These are phyloP conservation scores for Geotrichum bryndzae DNA, from an alignment of 1,139 yeast genomes.

Conservation along the genomic window DNA sequence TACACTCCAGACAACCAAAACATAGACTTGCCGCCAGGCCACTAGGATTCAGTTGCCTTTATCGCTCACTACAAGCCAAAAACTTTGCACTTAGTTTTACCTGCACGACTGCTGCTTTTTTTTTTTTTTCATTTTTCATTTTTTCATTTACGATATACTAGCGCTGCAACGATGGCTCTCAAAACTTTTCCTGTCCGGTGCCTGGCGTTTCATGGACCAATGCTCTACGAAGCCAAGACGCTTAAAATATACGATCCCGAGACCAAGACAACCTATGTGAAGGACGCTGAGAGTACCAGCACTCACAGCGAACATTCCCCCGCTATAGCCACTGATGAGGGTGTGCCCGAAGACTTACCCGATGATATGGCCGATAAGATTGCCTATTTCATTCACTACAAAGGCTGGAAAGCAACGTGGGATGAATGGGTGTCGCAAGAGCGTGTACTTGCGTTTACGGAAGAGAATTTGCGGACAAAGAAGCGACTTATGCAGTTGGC, in stretches of 20 bases:
- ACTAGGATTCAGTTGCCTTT: neutral
- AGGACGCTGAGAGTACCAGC: slow-evolving; percentile 20
- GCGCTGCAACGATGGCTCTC: neutral
- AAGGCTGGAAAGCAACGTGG: slow-evolving; percentile 95
- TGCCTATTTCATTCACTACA: slow-evolving; percentile 75
- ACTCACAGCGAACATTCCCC: slow-evolving; percentile 16
- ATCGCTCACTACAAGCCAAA: neutral
- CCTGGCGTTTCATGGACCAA: slow-evolving; percentile 85
- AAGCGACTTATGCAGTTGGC: slow-evolving; percentile 55
- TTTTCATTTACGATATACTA: neutral
- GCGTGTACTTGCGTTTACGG: slow-evolving; percentile 62
- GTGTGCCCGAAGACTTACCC: slow-evolving; percentile 42
- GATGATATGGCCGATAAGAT: slow-evolving; percentile 33
- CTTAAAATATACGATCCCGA: slow-evolving; percentile 57
- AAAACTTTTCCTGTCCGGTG: slow-evolving; percentile 36
- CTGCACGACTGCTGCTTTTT: neutral
- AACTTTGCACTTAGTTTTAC: neutral
- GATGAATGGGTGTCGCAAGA: slow-evolving; percentile 88
- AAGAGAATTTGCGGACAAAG: slow-evolving; percentile 58
- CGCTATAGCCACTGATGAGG: slow-evolving; percentile 16
- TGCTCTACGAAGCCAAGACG: slow-evolving; percentile 83
- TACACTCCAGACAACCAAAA: neutral
- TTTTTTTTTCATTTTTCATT: neutral
- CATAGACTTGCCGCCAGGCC: neutral
- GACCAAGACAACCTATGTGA: slow-evolving; percentile 30